phyloP scores from a whole-genome alignment of 768 basidiomycete genomes.

The Cubamyces lactineus region DNA sequence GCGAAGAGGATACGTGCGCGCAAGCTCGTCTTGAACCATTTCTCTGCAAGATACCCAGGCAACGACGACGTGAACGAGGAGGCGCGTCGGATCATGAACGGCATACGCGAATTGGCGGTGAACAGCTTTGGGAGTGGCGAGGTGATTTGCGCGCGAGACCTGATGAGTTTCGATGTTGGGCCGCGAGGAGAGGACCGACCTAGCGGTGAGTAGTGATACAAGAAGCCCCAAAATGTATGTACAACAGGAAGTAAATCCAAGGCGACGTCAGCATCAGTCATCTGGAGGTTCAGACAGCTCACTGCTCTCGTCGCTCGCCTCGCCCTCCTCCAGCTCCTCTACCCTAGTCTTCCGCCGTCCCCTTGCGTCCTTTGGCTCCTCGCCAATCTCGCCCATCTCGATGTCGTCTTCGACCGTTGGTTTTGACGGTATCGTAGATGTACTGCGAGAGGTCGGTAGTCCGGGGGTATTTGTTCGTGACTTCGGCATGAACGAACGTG shows the following conservation, averaged over 20 bases:
- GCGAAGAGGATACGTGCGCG: conserved; percentile 65
- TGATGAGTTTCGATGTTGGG: conserved; percentile 69
- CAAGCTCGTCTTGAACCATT: conserved; percentile 79
- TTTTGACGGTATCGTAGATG: conserved; percentile 27
- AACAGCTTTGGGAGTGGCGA: conserved; percentile 51
- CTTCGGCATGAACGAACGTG: conserved; percentile 38
- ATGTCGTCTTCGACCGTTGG: conserved; percentile 77
- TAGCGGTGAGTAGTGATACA: conserved; percentile 26
- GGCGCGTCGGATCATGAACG: conserved; percentile 60
- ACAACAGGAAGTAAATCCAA: conserved; percentile 13
- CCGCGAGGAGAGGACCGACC: conserved; percentile 30
- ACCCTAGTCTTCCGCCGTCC: conserved; percentile 52
- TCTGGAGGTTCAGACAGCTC: conserved; percentile 79
- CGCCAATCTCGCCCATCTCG: conserved; percentile 91
- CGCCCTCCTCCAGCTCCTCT: conserved; percentile 86
- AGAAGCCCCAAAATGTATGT: conserved; percentile 8
- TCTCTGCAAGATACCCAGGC: conserved; percentile 79
- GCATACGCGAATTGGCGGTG: conserved; percentile 61
- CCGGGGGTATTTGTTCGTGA: conserved; percentile 36
- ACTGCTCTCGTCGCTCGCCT: conserved; percentile 81
- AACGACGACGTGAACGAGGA: conserved; percentile 55
- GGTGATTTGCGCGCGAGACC: conserved; percentile 72
- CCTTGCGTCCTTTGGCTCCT: conserved; percentile 57
- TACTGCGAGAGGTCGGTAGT: conserved; percentile 7
- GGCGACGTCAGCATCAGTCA: conserved; percentile 32